Percentiles rank a stretch among this genome's conserved stretches.
Conservation (phyloP, 768 basidiomycete species). For the Trichaptum fuscoviolaceum region DNA sequence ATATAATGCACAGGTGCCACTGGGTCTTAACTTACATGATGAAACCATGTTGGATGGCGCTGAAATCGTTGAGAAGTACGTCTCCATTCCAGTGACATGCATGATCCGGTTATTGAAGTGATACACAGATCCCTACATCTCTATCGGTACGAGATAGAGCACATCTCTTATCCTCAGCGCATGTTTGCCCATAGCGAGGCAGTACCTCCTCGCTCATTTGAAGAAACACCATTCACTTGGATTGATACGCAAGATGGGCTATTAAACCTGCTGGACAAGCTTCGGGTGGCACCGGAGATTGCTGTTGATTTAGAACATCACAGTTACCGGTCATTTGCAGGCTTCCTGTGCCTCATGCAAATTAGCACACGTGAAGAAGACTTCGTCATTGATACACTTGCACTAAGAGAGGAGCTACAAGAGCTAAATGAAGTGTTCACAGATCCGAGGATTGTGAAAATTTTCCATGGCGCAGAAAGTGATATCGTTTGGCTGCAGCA, state of each 20-base stretch:
- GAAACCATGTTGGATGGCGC: conserved; percentile 19
- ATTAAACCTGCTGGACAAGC: conserved; percentile 55
- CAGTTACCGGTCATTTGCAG: conserved; percentile 75
- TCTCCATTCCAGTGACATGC: neutral
- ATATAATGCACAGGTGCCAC: conserved; percentile 77
- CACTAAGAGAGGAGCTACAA: conserved; percentile 67
- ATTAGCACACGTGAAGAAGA: conserved; percentile 80
- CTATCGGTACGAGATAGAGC: conserved; percentile 80
- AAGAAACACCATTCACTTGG: conserved; percentile 64
- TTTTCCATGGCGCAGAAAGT: conserved; percentile 90
- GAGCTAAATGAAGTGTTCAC: conserved; percentile 80
- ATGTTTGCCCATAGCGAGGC: conserved; percentile 55
- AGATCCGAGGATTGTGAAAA: conserved; percentile 82
- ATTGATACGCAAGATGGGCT: conserved; percentile 56
- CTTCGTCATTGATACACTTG: conserved; percentile 81
- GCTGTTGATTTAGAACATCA: conserved; percentile 96
- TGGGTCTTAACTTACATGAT: conserved; percentile 54
- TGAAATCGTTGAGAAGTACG: conserved; percentile 25
- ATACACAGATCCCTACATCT: conserved; percentile 46
- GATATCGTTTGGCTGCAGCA: conserved; percentile 97
- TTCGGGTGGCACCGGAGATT: conserved; percentile 68
- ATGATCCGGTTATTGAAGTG: conserved; percentile 3
- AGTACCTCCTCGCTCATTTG: conserved; percentile 51
- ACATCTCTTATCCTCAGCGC: conserved; percentile 64
- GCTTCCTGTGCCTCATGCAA: conserved; percentile 93